Evolutionary conservation across 768 basidiomycete species (phyloP), one percentile per base, ranked within the genome.

Genomic region (Suillus variegatus): DNA sequence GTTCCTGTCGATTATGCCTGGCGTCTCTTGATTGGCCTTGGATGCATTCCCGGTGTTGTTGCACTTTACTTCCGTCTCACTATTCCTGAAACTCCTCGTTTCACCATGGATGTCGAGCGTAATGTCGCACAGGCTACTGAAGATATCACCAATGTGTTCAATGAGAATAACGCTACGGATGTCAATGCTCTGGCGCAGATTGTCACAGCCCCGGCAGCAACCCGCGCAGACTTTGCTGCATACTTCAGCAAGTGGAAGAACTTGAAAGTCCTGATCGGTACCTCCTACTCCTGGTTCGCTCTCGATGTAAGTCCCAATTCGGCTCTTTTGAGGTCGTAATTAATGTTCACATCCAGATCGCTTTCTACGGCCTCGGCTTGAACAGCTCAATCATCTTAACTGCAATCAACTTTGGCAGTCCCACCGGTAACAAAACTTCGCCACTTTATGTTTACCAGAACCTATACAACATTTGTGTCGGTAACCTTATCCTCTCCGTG

Each of bases 21-120:
- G 94, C 90, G 94, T 71, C 78, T 95, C 60, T 84, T 96, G 72
- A 94, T 97, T 75, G 94, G 94, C 72, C 81, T 95, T 44, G 94
- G 94, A 54, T 91, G 89, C 64, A 81, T 97, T 58, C 95, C 94
- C 41, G 94, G 87, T 63, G 83, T 82, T 49, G 73, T 94, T 64
- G 94, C 93, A 22, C 86, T 95, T 60, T 95, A 94, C 82, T 95
- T 93, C 90, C 92, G 94, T 74, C 84, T 95, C 41, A 95, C 94
- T 32, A 95, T 96, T 72, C 93, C 94, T 4, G 94, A 95, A 76
- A 95, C 94, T 0, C 94, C 94, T 35, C 92, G 94, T 64, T 88
- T 85, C 76, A 97, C 94, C 65, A 95, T 95, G 91, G 94, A 96
- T 81, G 86, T 96, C 66, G 93, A 95, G 76, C 82, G 84, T 57